Percentiles rank a stretch among this genome's conserved stretches.
phyloP scores from a whole-genome alignment of 768 basidiomycete genomes.

The Russula emetica region DNA sequence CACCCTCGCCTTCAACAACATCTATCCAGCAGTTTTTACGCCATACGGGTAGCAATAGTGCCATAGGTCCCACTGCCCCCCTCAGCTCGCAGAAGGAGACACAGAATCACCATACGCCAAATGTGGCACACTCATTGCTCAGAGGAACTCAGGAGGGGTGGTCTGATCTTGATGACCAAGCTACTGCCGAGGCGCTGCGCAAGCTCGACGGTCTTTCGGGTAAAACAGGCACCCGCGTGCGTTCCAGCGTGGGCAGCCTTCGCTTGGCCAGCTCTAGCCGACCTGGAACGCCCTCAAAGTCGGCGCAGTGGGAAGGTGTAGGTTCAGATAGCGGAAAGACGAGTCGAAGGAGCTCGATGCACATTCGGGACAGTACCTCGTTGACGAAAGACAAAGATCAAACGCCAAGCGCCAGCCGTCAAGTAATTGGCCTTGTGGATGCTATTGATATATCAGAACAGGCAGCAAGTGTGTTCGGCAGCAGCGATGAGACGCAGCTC shows the following conservation, averaged over 20 bases:
- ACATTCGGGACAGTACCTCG: conserved; percentile 40
- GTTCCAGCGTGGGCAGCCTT: conserved; percentile 58
- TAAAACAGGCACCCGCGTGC: conserved; percentile 61
- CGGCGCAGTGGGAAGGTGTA: conserved; percentile 70
- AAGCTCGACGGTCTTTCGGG: conserved; percentile 87
- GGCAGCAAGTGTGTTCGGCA: conserved; percentile 42
- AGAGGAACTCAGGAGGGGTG: conserved; percentile 88
- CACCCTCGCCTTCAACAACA: conserved; percentile 87
- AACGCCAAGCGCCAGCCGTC: conserved; percentile 36
- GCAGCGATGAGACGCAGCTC: conserved; percentile 48
- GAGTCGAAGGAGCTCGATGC: conserved; percentile 39
- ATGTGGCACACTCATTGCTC: conserved; percentile 78
- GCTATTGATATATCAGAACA: conserved; percentile 43
- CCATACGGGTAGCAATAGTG: conserved; percentile 45
- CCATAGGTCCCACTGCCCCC: conserved; percentile 37
- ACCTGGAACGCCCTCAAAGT: conserved; percentile 64
- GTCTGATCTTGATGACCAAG: conserved; percentile 82
- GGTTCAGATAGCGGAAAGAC: conserved; percentile 37
- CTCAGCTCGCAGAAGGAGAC: conserved; percentile 40
- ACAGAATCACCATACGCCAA: conserved; percentile 47
- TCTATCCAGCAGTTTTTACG: conserved; percentile 81
- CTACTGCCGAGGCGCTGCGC: conserved; percentile 84
- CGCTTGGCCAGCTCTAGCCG: conserved; percentile 57
- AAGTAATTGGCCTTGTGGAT: conserved; percentile 37
- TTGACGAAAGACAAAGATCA: conserved; percentile 45